phyloP scores from a whole-genome alignment of 768 basidiomycete species.

The Fibroporia radiculosa region DNA sequence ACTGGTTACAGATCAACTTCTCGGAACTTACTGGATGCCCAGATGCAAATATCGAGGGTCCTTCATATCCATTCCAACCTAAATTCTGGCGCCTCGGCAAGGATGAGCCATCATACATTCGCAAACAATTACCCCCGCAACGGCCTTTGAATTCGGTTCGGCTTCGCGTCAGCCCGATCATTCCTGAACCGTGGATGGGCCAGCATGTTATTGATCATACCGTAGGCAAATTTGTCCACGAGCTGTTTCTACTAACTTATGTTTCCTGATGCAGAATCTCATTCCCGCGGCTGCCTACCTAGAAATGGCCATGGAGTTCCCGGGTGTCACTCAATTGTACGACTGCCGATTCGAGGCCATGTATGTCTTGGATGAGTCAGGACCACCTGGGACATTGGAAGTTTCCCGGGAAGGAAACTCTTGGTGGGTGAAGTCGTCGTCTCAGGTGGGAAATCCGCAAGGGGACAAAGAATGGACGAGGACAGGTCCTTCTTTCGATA shows the following conservation, averaged over 20 bases:
- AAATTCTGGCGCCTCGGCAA: too few relatives aligned
- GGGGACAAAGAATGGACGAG: slow-evolving; percentile 7
- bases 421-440: slow-evolving; percentile 4
- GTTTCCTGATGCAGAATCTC: neutral
- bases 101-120: too few relatives aligned
- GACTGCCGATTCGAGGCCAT: slow-evolving; percentile 7
- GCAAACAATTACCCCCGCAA: neutral
- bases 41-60: too few relatives aligned
- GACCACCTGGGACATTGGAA: slow-evolving; percentile 2
- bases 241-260: neutral
- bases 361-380: slow-evolving; percentile 3
- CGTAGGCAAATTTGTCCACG: neutral
- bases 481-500: slow-evolving; percentile 3
- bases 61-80: too few relatives aligned
- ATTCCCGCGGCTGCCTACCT: slow-evolving; percentile 3
- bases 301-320: slow-evolving; percentile 6
- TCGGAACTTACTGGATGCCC: too few relatives aligned
- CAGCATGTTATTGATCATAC: slow-evolving; percentile 5
- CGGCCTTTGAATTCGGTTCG: neutral
- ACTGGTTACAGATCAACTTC: too few relatives aligned
- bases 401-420: slow-evolving; percentile 3
- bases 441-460: neutral
- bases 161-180: neutral
- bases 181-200: slow-evolving; percentile 1
- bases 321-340: slow-evolving; percentile 5